Base-by-base conservation (phyloP, 352 stramenopile genomes). In the Globisporangium camurandrum region DNA sequence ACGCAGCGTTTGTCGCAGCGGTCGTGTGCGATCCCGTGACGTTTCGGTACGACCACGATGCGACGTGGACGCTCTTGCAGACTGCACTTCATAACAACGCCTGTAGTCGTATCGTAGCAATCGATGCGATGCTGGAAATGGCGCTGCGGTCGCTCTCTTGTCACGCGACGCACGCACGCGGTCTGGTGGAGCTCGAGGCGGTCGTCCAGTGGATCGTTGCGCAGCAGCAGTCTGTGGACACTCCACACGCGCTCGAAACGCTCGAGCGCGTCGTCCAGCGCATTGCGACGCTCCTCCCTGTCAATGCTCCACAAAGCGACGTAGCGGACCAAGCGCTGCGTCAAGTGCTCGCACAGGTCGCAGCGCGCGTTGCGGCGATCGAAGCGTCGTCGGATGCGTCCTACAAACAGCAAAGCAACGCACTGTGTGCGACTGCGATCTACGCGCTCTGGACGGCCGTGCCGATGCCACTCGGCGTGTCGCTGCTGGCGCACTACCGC, bases 391-490 rank as follows among this genome's bases (percentile, higher is more conserved):
- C 19, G 63, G 59, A 1, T 54, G 67, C 30, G 30, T 34, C 23
- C n/a, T n/a, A 34, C 31, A 20, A 46, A 17, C 69, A 54, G 41
- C 64, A 48, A 22, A 72, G 83, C 48, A 67, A 86, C 17, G 57
- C 49, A 14, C 54, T 87, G 39, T 85, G 75, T 45, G 71, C 72
- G 16, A 79, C 67, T 8, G 64, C 82, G 6, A 80, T 91, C 16
- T 76, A 88, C 36, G 67, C 78, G 20, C 57, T 94, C 16, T 52
- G 92, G 14, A 88, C 83, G 49, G 67, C 70, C 1, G 58, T 84
- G 33, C 69, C 75, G 17, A 44, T 86, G 23, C 56, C 44, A 31
- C 67, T 74, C 22, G 79, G 82, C 0, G 76, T 93, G 69, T 52
- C 61, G 10, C 53, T 86, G 17, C 66, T 93, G n/a, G 57, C 61